phyloP scores from a whole-genome alignment of 768 basidiomycete species.

The Ramaria sp. region DNA sequence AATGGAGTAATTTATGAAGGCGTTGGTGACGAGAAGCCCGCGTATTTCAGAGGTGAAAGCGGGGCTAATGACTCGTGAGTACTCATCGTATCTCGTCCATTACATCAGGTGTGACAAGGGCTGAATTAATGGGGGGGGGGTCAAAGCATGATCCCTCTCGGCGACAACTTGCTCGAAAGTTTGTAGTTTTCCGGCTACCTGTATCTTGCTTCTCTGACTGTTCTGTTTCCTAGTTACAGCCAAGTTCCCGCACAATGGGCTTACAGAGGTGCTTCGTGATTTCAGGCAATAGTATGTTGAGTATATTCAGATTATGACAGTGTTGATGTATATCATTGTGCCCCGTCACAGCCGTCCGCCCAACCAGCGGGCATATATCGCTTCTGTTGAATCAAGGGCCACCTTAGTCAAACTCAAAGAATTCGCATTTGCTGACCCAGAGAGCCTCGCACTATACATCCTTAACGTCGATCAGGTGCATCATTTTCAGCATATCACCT shows the following conservation, averaged over 20 bases:
- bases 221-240: neutral
- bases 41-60: constrained; percentile 23
- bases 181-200: neutral
- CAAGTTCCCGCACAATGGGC: constrained; percentile 19
- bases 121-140: too few relatives aligned
- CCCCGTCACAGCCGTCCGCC: constrained; percentile 19
- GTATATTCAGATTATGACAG: too few relatives aligned
- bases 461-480: constrained; percentile 14
- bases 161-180: constrained; percentile 24
- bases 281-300: constrained; percentile 20
- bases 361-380: constrained; percentile 20
- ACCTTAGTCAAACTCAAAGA: constrained; percentile 12
- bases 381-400: constrained; percentile 16
- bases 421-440: constrained; percentile 15
- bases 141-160: constrained; percentile 21
- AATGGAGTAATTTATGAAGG: constrained; percentile 24
- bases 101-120: too few relatives aligned
- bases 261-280: constrained; percentile 22
- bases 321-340: too few relatives aligned
- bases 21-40: constrained; percentile 20
- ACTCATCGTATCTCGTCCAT: too few relatives aligned
- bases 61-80: constrained; percentile 19
- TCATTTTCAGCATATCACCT: neutral
- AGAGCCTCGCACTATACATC: constrained; percentile 17
- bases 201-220: neutral